phyloP scores from a whole-genome alignment of 208 protist genomes.

The Eutreptiella sp. region DNA sequence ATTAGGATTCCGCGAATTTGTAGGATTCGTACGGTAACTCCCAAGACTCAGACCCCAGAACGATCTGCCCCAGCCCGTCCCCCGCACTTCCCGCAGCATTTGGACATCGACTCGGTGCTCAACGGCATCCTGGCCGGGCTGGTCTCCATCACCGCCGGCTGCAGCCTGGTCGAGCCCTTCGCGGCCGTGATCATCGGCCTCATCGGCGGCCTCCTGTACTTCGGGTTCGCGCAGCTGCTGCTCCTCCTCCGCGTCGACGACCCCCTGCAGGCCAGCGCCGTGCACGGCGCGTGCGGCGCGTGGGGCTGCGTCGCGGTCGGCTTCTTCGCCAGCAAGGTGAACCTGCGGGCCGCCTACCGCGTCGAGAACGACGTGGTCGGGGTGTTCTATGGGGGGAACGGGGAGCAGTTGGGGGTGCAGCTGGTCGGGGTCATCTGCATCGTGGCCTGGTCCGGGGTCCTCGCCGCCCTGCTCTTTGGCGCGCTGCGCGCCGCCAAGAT shows the following conservation, averaged over 20 bases:
- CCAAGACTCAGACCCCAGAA: no score
- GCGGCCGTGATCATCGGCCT: conserved; percentile 28
- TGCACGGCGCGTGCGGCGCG: conserved; percentile 26
- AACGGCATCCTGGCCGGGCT: conserved; percentile 38
- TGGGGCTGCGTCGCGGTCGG: conserved; percentile 29
- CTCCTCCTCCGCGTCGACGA: conserved; percentile 22
- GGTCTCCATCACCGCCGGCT: conserved; percentile 31
- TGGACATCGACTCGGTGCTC: conserved; percentile 8
- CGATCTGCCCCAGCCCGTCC: not conserved
- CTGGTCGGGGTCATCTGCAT: conserved; percentile 20
- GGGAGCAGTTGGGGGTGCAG: conserved; percentile 32
- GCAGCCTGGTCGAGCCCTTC: conserved; percentile 24
- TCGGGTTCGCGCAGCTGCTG: conserved; percentile 22
- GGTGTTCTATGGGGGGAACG: conserved; percentile 26
- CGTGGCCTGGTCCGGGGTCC: conserved; percentile 7
- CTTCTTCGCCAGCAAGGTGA: conserved; percentile 28
- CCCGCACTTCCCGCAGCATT: conserved; percentile 1
- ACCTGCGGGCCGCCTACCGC: conserved; percentile 16
- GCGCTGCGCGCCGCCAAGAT: no score
- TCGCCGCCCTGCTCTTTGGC: conserved; percentile 21
- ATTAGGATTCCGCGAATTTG: no score
- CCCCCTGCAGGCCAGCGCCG: conserved; percentile 25
- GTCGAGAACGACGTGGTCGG: conserved; percentile 1
- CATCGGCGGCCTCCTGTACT: conserved; percentile 26
- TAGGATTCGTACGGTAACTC: no score